phyloP scores from a whole-genome alignment of 2,329 filamentous ascomycete species.

The Cladosporium sp. region DNA sequence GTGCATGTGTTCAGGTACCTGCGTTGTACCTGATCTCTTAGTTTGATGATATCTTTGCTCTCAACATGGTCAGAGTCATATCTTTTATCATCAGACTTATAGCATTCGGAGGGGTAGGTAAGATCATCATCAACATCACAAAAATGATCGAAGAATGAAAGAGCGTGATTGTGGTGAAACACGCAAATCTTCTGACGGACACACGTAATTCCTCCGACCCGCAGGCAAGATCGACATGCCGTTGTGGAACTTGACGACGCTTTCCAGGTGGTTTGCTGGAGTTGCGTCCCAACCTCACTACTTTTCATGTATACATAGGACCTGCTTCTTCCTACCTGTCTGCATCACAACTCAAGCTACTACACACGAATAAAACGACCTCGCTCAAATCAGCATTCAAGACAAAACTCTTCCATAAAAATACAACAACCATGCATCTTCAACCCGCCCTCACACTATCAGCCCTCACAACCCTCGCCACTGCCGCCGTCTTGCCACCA shows the following conservation, averaged over 20 bases:
- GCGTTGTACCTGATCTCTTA: not conserved
- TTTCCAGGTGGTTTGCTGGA: not conserved
- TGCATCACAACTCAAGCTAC: not conserved
- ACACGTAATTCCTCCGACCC: no score
- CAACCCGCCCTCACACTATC: not conserved
- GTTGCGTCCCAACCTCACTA: not conserved
- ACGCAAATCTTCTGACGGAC: no score
- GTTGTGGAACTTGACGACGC: conserved; percentile 7
- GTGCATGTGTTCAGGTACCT: not conserved
- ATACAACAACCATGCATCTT: not conserved
- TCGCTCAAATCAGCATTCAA: not conserved
- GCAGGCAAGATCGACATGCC: not conserved
- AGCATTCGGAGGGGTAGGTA: no score
- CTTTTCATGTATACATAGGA: not conserved
- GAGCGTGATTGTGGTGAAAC: no score
- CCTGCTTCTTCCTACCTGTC: not conserved
- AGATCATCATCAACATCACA: no score
- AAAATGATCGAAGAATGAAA: no score
- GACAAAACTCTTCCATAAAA: not conserved
- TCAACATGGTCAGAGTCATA: no score
- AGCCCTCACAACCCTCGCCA: conserved; percentile 3
- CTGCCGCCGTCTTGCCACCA: conserved; percentile 7
- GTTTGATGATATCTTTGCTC: no score
- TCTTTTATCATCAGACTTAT: no score
- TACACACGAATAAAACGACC: not conserved